phyloP scores from a whole-genome alignment of 2,329 filamentous ascomycete genomes.

The Venturiaceae sp. region DNA sequence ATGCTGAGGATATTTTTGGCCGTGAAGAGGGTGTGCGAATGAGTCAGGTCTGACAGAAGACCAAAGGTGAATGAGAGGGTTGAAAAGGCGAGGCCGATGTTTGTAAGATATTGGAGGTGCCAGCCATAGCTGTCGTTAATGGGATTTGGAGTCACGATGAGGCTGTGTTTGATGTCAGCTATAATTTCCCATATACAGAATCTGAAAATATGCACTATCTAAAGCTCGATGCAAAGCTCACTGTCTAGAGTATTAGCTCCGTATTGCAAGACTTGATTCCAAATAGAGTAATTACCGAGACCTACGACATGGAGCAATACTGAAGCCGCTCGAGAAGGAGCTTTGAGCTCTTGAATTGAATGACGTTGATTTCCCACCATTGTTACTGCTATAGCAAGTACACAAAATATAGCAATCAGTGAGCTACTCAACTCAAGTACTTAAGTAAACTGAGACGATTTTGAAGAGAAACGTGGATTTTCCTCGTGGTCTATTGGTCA shows the following conservation, averaged over 20 bases:
- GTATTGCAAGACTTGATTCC: background rate
- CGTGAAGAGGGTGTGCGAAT: constrained; percentile 48
- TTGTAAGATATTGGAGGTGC: constrained; percentile 65
- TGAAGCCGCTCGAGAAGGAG: constrained; percentile 56
- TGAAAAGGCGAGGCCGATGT: constrained; percentile 56
- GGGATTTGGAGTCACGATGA: constrained; percentile 24
- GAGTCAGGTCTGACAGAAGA: constrained; percentile 54
- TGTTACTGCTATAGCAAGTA: background rate
- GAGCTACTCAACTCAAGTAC: background rate
- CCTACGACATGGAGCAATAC: constrained; percentile 46
- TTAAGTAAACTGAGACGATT: background rate
- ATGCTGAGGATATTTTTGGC: constrained; percentile 60
- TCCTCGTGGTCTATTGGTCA: background rate
- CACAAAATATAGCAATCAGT: background rate
- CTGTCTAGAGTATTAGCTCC: background rate
- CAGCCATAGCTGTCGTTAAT: constrained; percentile 53
- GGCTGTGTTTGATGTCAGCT: constrained; percentile 10
- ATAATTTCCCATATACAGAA: constrained; percentile 32
- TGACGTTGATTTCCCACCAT: constrained; percentile 29
- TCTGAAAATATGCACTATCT: constrained; percentile 30
- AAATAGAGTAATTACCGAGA: background rate
- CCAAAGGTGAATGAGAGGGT: constrained; percentile 52
- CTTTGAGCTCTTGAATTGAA: constrained; percentile 54
- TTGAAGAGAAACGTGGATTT: background rate
- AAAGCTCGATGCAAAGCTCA: constrained; percentile 7